Evolutionary conservation across 192 early-diverging fungal species (phyloP).

Genomic region (Phycomyces blakesleeanus): DNA sequence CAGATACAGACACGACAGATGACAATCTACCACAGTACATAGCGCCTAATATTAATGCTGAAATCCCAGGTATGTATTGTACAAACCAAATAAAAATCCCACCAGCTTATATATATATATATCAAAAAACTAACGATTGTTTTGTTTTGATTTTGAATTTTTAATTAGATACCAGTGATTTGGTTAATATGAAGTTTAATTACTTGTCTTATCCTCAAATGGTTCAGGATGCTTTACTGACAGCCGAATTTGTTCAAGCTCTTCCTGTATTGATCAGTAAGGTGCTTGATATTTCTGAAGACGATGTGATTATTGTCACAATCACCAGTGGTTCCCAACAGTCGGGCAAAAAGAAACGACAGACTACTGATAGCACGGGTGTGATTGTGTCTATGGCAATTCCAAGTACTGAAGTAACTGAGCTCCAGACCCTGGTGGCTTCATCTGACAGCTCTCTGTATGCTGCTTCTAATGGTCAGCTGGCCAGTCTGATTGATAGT

Average conservation of each 20-base stretch:
- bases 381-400: slow-evolving; percentile 27
- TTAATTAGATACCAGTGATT: slow-evolving; percentile 7
- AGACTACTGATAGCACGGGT: slow-evolving; percentile 4
- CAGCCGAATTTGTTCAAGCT: slow-evolving; percentile 24
- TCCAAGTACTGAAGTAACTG: slow-evolving; percentile 4
- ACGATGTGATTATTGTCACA: slow-evolving; percentile 27
- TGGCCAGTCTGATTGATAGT: slow-evolving; percentile 23
- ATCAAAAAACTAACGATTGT: too few species aligned
- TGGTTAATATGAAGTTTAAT: slow-evolving; percentile 21
- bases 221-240: slow-evolving; percentile 25
- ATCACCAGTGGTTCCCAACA: slow-evolving; percentile 8
- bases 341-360: too few species aligned
- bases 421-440: slow-evolving; percentile 9
- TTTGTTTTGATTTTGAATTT: not conserved
- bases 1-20: not conserved
- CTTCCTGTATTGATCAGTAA: slow-evolving; percentile 23
- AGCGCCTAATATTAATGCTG: slow-evolving; percentile 24
- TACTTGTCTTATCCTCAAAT: slow-evolving; percentile 25
- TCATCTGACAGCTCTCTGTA: slow-evolving; percentile 7
- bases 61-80: slow-evolving; percentile 17
- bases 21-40: slow-evolving; percentile 23
- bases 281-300: slow-evolving; percentile 6
- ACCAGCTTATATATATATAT: too few species aligned
- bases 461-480: slow-evolving; percentile 17
- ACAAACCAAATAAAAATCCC: too few species aligned